Evolutionary conservation across 495 filamentous ascomycete species (phyloP).

Genomic region (Cercophora sp.): DNA sequence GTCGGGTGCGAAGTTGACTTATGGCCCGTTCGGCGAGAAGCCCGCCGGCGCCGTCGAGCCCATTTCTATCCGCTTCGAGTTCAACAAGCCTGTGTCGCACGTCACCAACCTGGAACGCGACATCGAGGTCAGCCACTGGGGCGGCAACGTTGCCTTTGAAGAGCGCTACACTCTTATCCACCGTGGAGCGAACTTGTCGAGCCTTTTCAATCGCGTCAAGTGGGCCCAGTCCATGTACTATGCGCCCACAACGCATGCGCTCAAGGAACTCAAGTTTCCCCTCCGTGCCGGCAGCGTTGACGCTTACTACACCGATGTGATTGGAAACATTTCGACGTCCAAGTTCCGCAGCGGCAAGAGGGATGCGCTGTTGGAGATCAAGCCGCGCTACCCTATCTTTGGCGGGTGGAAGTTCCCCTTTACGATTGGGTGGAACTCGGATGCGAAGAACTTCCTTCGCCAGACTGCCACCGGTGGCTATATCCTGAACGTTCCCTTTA

Average conservation of each 20-base stretch:
- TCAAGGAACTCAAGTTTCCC: constrained; percentile 78
- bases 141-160: constrained; percentile 90
- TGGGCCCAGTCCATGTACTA: constrained; percentile 76
- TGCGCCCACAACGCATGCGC: constrained; percentile 66
- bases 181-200: constrained; percentile 74
- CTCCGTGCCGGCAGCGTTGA: constrained; percentile 72
- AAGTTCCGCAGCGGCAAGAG: constrained; percentile 74
- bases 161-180: constrained; percentile 90
- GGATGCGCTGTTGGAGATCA: constrained; percentile 81
- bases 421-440: constrained; percentile 88
- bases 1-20: constrained; percentile 80
- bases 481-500: constrained; percentile 91
- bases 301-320: constrained; percentile 93
- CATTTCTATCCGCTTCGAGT: constrained; percentile 83
- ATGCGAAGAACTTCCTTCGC: constrained; percentile 70
- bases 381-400: constrained; percentile 89
- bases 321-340: constrained; percentile 94
- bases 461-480: constrained; percentile 60
- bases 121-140: constrained; percentile 95
- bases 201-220: constrained; percentile 81
- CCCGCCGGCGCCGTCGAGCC: constrained; percentile 69
- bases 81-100: constrained; percentile 85
- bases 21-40: constrained; percentile 81
- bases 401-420: constrained; percentile 98
- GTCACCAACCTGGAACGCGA: constrained; percentile 76